phyloP scores from a whole-genome alignment of 352 stramenopile genomes.

The Pythium plurisporium region DNA sequence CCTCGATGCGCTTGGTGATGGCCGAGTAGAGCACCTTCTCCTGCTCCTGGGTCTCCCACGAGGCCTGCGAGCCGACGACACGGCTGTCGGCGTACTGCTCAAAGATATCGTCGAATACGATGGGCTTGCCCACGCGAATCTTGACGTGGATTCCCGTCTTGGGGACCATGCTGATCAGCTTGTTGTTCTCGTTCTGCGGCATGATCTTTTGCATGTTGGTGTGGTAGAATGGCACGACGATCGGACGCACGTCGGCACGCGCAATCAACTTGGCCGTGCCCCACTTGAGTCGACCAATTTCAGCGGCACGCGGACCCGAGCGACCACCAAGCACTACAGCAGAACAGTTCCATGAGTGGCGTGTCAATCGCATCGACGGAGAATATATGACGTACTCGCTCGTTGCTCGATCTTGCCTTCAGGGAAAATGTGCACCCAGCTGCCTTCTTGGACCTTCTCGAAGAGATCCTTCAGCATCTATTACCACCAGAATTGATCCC shows the following conservation, averaged over 20 bases:
- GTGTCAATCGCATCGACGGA: not conserved
- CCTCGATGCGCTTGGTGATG: conserved; percentile 82
- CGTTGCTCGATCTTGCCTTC: conserved; percentile 82
- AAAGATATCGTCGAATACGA: conserved; percentile 83
- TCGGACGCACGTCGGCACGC: conserved; percentile 50
- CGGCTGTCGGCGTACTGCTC: conserved; percentile 47
- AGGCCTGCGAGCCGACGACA: conserved; percentile 32
- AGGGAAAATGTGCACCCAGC: conserved; percentile 87
- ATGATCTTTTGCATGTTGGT: conserved; percentile 86
- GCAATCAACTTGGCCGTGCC: conserved; percentile 84
- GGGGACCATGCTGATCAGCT: conserved; percentile 62
- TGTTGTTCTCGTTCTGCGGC: conserved; percentile 74
- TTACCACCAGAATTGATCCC: not conserved
- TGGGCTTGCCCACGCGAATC: conserved; percentile 65
- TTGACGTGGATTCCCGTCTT: conserved; percentile 41
- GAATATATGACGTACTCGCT: conserved; percentile 29
- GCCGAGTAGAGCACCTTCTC: conserved; percentile 79
- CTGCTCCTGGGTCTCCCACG: conserved; percentile 57
- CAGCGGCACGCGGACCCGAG: conserved; percentile 45
- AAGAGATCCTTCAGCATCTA: conserved; percentile 78
- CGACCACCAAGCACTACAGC: conserved; percentile 60
- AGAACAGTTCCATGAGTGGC: not conserved
- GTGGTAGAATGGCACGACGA: conserved; percentile 86
- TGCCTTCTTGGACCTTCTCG: conserved; percentile 67
- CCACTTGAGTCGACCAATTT: conserved; percentile 85